Evolutionary conservation across 805 yeast species (phyloP).

Genomic region (Kodamaea lidongshanica): DNA sequence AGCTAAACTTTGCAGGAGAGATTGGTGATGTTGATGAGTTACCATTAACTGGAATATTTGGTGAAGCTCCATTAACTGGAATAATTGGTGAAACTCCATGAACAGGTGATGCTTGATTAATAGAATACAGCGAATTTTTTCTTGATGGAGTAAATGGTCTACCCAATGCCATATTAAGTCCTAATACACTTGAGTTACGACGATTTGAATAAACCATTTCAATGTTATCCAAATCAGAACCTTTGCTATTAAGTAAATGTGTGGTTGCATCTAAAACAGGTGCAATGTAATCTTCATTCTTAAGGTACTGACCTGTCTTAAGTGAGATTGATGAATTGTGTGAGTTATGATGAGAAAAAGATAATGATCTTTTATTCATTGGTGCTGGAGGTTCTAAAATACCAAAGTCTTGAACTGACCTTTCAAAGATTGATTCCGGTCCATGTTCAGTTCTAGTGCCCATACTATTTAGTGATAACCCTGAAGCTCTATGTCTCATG

Average conservation of each 20-base stretch:
- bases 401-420: slow-evolving; percentile 34
- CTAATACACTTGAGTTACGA: slow-evolving; percentile 49
- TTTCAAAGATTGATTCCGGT: slow-evolving; percentile 30
- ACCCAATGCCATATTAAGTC: slow-evolving; percentile 44
- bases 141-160: slow-evolving; percentile 35
- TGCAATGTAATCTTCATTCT: slow-evolving; percentile 63
- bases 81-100: slow-evolving; percentile 3
- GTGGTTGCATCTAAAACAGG: slow-evolving; percentile 78
- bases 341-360: too few species aligned
- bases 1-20: slow-evolving; percentile 36
- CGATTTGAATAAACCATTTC: slow-evolving; percentile 60
- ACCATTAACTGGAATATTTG: slow-evolving; percentile 1
- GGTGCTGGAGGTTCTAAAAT: slow-evolving; percentile 10
- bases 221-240: slow-evolving; percentile 58
- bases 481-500: too few species aligned
- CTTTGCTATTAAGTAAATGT: slow-evolving; percentile 53
- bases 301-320: slow-evolving; percentile 19
- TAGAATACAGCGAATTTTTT: slow-evolving; percentile 30
- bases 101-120: slow-evolving; percentile 11
- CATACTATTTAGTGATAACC: slow-evolving; percentile 6
- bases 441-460: slow-evolving; percentile 11
- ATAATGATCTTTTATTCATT: slow-evolving; percentile 13
- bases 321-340: slow-evolving; percentile 22
- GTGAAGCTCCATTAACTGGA: slow-evolving; percentile 3
- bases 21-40: slow-evolving; percentile 22